Evolutionary conservation across 495 filamentous ascomycete species (phyloP).

Genomic region (Penicillium salamii): DNA sequence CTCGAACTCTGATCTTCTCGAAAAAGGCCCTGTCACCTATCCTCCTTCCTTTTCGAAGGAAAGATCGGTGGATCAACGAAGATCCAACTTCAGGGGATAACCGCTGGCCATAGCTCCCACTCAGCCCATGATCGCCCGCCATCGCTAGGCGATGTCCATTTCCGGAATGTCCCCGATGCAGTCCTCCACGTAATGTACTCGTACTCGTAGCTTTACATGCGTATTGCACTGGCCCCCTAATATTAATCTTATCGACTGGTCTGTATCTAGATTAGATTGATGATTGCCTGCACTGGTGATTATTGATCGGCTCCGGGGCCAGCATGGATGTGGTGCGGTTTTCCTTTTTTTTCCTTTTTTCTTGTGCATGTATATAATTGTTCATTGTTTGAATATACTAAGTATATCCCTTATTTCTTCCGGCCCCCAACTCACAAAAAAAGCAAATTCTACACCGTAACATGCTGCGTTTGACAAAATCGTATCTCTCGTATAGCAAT

Average conservation of each 20-base stretch:
- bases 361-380: too few relatives aligned
- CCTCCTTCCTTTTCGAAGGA: constrained; percentile 27
- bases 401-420: background rate
- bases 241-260: constrained; percentile 1
- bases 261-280: constrained; percentile 5
- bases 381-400: too few relatives aligned
- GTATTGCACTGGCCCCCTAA: constrained; percentile 1
- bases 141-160: constrained; percentile 15
- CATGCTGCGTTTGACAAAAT: background rate
- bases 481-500: background rate
- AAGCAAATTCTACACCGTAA: background rate
- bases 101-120: constrained; percentile 31
- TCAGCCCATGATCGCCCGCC: constrained; percentile 9
- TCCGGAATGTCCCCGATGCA: constrained; percentile 21
- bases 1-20: background rate
- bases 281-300: background rate
- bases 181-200: constrained; percentile 2
- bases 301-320: background rate
- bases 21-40: constrained; percentile 17
- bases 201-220: background rate
- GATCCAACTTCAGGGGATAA: constrained; percentile 17
- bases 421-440: background rate
- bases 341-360: too few relatives aligned
- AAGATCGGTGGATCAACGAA: constrained; percentile 17
- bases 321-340: too few relatives aligned